These are phyloP conservation scores for Globomyces sp. DNA, from an alignment of 371 early-diverging fungal species.

Conservation along the genomic window DNA sequence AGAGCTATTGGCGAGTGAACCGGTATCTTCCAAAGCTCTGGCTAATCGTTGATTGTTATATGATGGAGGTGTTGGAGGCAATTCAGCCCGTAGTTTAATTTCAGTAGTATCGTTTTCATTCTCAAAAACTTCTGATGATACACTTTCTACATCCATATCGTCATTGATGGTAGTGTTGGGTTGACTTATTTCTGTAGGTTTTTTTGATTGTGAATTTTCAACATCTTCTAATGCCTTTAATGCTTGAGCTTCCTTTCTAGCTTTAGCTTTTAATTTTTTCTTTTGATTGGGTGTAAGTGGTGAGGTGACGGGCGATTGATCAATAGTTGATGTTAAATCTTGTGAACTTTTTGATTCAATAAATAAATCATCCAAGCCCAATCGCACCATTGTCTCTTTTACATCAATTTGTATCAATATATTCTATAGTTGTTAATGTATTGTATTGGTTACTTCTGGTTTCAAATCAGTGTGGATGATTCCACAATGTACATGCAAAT, in stretches of 20 bases:
- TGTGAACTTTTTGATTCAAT: not conserved
- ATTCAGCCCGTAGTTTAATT: not conserved
- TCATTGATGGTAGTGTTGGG: not conserved
- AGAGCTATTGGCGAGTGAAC: too few relatives aligned
- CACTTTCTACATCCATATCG: slow-evolving; percentile 18
- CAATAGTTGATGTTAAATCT: not conserved
- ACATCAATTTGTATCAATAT: slow-evolving; percentile 16
- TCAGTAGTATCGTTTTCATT: not conserved
- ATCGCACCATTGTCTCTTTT: not conserved
- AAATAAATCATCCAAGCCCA: slow-evolving; percentile 6
- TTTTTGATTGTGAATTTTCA: not conserved
- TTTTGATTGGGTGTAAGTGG: slow-evolving; percentile 2
- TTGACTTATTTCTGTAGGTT: not conserved
- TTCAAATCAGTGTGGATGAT: slow-evolving; percentile 99
- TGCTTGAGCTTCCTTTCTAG: not conserved
- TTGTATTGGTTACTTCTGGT: slow-evolving; percentile 55
- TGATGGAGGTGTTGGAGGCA: not conserved
- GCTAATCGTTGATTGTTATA: too few relatives aligned
- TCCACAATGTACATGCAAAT: slow-evolving; percentile 92
- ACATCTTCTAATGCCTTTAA: not conserved
- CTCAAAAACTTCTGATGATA: slow-evolving; percentile 9
- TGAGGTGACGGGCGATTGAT: not conserved
- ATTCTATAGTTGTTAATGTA: slow-evolving; percentile 15
- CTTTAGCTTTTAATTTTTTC: slow-evolving; percentile 1
- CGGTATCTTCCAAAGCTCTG: too few relatives aligned